A percentile compares a stretch with the other conserved stretches of the same genome.
phyloP scores from a whole-genome alignment of 2,329 filamentous ascomycete genomes.

The Colletotrichum eleusines region DNA sequence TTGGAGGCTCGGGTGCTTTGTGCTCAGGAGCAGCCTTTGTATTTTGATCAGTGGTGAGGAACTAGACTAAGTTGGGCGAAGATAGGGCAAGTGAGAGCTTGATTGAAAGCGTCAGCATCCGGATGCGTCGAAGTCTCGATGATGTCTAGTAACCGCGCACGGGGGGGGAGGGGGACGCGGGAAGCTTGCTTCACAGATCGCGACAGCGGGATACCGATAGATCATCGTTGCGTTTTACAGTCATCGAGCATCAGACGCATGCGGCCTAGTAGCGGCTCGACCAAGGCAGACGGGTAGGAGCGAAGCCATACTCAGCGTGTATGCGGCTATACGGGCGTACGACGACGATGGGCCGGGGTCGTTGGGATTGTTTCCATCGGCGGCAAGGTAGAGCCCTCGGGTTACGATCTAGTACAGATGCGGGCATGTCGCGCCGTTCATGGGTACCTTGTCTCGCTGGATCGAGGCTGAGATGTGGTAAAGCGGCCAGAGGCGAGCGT shows the following conservation, averaged over 20 bases:
- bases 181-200: not conserved
- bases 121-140: slow-evolving; percentile 13
- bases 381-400: not conserved
- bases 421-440: not conserved
- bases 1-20: not conserved
- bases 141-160: not conserved
- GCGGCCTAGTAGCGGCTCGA: not conserved
- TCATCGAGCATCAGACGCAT: not conserved
- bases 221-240: not conserved
- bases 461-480: not conserved
- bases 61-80: not conserved
- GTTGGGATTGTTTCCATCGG: not conserved
- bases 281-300: not conserved
- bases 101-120: slow-evolving; percentile 1
- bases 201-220: not conserved
- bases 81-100: not conserved
- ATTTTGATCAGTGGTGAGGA: not conserved
- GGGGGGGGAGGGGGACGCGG: not conserved
- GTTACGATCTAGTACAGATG: not conserved
- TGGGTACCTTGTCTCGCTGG: slow-evolving; percentile 1
- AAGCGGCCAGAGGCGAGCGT: not conserved
- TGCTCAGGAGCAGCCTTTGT: slow-evolving; percentile 16
- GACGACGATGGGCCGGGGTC: not conserved
- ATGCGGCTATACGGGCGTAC: not conserved
- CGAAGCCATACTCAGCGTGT: not conserved